A percentile compares a stretch with the other conserved stretches of the same genome.
Conservation (phyloP, 352 stramenopile genomes). For the Elongisporangium undulatum region DNA sequence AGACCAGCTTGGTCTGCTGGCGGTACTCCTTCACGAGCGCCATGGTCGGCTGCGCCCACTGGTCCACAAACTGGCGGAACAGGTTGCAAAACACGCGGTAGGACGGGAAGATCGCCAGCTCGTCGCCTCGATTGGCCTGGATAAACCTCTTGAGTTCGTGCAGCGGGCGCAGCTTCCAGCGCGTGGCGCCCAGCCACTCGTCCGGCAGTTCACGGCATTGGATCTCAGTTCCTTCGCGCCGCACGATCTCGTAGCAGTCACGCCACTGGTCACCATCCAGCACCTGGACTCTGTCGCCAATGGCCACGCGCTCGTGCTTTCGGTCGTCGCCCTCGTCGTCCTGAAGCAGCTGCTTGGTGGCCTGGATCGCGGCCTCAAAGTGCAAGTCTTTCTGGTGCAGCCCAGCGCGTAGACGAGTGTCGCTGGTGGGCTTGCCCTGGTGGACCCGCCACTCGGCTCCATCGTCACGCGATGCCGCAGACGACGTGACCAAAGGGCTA, state of each 20-base stretch:
- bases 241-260: conserved; percentile 12
- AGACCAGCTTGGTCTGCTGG: conserved; percentile 19
- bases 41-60: conserved; percentile 24
- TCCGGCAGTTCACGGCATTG: conserved; percentile 11
- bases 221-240: conserved; percentile 9
- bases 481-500: not conserved
- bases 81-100: conserved; percentile 42
- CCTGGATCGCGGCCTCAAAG: conserved; percentile 25
- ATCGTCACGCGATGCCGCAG: not conserved
- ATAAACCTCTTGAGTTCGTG: conserved; percentile 23
- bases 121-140: conserved; percentile 24
- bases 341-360: conserved; percentile 4
- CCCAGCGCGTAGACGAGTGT: conserved; percentile 25
- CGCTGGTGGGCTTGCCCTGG: not conserved
- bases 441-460: not conserved
- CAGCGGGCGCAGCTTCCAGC: conserved; percentile 14
- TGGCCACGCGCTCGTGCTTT: not conserved
- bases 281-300: conserved; percentile 16
- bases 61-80: conserved; percentile 29
- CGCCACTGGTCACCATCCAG: conserved; percentile 5
- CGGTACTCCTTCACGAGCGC: conserved; percentile 21
- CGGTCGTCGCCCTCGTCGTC: conserved; percentile 2
- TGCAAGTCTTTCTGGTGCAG: conserved; percentile 19
- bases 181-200: conserved; percentile 17
- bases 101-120: conserved; percentile 33